Conservation (phyloP, 1,284 basidiomycete genomes). For the Marasmius sp. region DNA sequence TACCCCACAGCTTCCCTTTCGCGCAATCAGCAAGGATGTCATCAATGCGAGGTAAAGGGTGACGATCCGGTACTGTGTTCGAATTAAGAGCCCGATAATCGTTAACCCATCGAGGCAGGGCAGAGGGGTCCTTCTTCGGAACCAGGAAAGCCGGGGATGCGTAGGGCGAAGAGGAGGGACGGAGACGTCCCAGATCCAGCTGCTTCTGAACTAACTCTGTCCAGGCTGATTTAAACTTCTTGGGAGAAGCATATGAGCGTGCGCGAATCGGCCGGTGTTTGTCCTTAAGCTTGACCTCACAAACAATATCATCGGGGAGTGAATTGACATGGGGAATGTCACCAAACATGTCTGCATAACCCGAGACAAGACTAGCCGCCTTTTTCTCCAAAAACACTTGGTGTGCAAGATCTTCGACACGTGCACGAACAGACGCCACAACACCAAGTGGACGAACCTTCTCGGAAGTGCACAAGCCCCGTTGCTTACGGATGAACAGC, state of each 20-base stretch:
- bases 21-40: constrained; percentile 26
- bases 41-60: constrained; percentile 30
- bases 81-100: constrained; percentile 32
- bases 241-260: constrained; percentile 21
- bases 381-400: constrained; percentile 5
- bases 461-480: too few species aligned
- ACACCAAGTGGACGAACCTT: background rate
- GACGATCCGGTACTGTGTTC: constrained; percentile 8
- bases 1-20: constrained; percentile 26
- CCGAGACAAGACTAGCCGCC: background rate
- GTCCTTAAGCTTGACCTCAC: constrained; percentile 24
- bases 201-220: constrained; percentile 25
- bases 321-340: constrained; percentile 12
- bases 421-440: constrained; percentile 11
- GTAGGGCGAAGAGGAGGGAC: constrained; percentile 22
- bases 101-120: too few species aligned
- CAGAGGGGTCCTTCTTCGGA: constrained; percentile 30
- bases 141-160: constrained; percentile 30
- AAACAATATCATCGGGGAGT: constrained; percentile 25
- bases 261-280: constrained; percentile 18
- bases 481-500: too few species aligned
- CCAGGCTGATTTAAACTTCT: constrained; percentile 26
- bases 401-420: constrained; percentile 13
- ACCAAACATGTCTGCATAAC: constrained; percentile 6
- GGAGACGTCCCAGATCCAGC: constrained; percentile 22